Evolutionary conservation across 108 stramenopile genomes (phyloP), one percentile per base, ranked within the genome.

Genomic region (Chaetoceros tenuissimus): DNA sequence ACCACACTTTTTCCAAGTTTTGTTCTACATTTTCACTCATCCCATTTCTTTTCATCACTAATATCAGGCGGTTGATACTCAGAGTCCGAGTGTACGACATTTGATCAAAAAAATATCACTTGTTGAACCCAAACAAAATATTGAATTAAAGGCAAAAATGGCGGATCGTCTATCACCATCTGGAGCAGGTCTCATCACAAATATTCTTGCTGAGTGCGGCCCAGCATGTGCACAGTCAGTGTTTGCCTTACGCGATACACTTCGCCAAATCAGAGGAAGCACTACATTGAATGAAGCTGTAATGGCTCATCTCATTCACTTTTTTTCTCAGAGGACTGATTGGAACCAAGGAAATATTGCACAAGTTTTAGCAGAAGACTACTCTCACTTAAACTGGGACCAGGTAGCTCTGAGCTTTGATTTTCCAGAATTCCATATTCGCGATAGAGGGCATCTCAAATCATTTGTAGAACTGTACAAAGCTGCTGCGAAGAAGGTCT

Each of bases 301-400:
- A 10, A 65, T 94, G 48, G 94, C 94, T 20, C 69, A 79, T 23
- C 64, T 97, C 31, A 75, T 97, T 43, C 77, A 76, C 49, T 92
- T 95, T 72, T 83, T 97, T 57, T 72, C 87, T 2, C 63, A 67
- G 59, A 10, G 16, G 58, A 23, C 20, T 53, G 84, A 77, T 22
- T 97, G 94, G 94, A 94, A 96, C 68, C 71, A 94, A 3, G 73
- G 79, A n/a, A 80, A 82, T 24, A 90, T 94, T 5, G 66, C 85
- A 24, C 73, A 84, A 51, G 86, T 94, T 31, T 68, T 97, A 0
- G 56, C 67, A 40, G 78, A 80, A 48, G 94, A 96, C 61, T 95
- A 87, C 69, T 46, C 66, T n/a, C 56, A 68, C 23, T 47, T 84
- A 27, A 72, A 95, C 69, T 97, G 96, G 96, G 51, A 44, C 21